phyloP scores from a whole-genome alignment of 768 basidiomycete species.

The Mycena polygramma region DNA sequence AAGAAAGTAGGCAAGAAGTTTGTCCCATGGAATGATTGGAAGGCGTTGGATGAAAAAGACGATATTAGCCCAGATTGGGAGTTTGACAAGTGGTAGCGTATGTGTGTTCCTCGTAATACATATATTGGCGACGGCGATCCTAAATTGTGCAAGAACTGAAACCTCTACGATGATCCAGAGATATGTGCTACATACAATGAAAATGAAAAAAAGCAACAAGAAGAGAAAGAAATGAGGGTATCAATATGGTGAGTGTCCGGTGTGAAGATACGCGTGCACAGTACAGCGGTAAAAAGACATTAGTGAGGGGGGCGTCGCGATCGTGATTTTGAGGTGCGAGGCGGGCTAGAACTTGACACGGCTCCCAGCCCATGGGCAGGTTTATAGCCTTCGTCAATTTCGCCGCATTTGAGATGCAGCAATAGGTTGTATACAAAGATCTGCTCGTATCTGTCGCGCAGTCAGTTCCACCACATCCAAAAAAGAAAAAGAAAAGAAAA shows the following conservation, averaged over 20 bases:
- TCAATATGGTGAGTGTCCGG: no score
- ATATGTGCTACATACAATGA: constrained; percentile 33
- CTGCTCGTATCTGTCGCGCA: constrained; percentile 79
- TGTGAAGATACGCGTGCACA: no score
- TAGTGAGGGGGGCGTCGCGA: constrained; percentile 58
- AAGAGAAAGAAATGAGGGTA: constrained; percentile 7
- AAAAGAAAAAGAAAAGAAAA: constrained; percentile 2
- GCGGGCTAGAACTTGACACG: constrained; percentile 59
- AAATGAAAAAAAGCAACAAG: background rate
- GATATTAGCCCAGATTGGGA: constrained; percentile 57
- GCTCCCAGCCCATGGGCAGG: constrained; percentile 87
- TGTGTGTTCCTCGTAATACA: constrained; percentile 19
- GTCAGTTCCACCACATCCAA: constrained; percentile 2
- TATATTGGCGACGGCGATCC: constrained; percentile 17
- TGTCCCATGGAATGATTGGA: constrained; percentile 64
- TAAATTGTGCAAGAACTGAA: constrained; percentile 12
- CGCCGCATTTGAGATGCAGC: constrained; percentile 80
- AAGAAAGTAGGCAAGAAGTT: constrained; percentile 17
- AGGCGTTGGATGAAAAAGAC: constrained; percentile 48
- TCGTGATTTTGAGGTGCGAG: constrained; percentile 69
- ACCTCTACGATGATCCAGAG: constrained; percentile 24
- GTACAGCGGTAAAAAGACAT: constrained; percentile 4
- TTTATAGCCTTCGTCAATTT: constrained; percentile 81
- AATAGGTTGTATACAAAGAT: constrained; percentile 89
- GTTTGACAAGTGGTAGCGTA: constrained; percentile 63